Percentiles rank a stretch among this genome's conserved stretches.
Conservation (phyloP, 1,139 yeast species). For the Eremothecium cymbalariae region DNA sequence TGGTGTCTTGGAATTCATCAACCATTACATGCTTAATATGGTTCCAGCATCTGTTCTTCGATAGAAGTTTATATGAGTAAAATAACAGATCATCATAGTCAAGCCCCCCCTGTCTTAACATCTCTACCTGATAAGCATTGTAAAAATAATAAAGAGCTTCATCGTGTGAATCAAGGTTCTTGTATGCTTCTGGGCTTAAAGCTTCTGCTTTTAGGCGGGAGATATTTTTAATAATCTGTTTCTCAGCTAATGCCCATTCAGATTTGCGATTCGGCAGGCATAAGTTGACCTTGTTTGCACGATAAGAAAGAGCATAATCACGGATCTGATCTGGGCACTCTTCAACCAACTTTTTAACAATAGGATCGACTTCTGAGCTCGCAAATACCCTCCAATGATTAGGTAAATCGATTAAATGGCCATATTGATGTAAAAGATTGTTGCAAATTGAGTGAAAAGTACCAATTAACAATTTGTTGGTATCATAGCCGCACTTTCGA, state of each 20-base stretch:
- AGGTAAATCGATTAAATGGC: slow-evolving; percentile 42
- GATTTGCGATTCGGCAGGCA: slow-evolving; percentile 24
- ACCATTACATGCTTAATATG: slow-evolving; percentile 65
- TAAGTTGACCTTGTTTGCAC: slow-evolving; percentile 24
- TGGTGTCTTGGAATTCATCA: slow-evolving; percentile 94
- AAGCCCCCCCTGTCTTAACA: slow-evolving; percentile 37
- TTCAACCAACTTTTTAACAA: slow-evolving; percentile 41
- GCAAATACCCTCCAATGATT: slow-evolving; percentile 52
- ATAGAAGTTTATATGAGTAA: slow-evolving; percentile 45
- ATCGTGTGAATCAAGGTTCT: slow-evolving; percentile 24
- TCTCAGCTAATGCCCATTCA: slow-evolving; percentile 30
- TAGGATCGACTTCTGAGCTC: slow-evolving; percentile 50
- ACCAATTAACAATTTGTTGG: slow-evolving; percentile 53
- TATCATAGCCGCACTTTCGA: slow-evolving; percentile 34
- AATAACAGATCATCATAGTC: slow-evolving; percentile 84
- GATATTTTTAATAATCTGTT: slow-evolving; percentile 39
- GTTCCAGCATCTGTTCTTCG: slow-evolving; percentile 39
- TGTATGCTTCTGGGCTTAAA: slow-evolving; percentile 35
- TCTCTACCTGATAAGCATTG: slow-evolving; percentile 42
- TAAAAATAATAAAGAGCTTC: slow-evolving; percentile 37
- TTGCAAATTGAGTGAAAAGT: slow-evolving; percentile 82
- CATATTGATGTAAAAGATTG: slow-evolving; percentile 49
- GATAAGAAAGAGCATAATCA: slow-evolving; percentile 24
- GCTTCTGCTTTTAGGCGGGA: slow-evolving; percentile 49
- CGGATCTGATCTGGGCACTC: slow-evolving; percentile 32